Base-by-base conservation (phyloP, 345 rosid genomes). In the Murraya koenigii region DNA sequence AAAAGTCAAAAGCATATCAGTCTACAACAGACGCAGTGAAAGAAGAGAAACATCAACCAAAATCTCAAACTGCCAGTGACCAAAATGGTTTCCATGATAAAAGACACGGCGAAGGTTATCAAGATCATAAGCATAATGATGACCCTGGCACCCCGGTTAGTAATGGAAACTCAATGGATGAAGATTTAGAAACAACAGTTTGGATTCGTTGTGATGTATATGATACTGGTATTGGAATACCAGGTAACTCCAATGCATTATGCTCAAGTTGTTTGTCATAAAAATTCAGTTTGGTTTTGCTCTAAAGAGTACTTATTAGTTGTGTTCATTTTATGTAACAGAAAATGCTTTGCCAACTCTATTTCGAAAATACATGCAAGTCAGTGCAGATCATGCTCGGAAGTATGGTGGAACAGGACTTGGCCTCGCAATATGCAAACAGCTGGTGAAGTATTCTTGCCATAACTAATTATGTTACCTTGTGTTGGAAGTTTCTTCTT, bases 391-490 rank as follows among this genome's bases (percentile, higher is more conserved):
- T 89, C 95, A 92, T 85, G 95, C 98, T 23, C 90, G 97, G n/a
- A 94, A 94, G 78, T 96, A 96, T 75, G 97, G 99, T 26, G 98
- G 99, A 72, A 96, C 99, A 10, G 99, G 99, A 77, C 87, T 94
- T 30, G 98, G 99, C 72, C 97, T 96, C 8, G 98, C 97, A 73
- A 96, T 96, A 75, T 96, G 99, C 88, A 96, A 96, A 86, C 97
- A 96, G 77, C 86, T 96, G 94, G 99, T 96, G 69, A 83, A 77
- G 44, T 66, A 54, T 77, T 77, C 75, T 72, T 47, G 23, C 66
- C 64, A 11, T 28, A 36, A 41, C 54, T n/a, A 66, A 33, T 6
- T 52, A 10, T 36, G 33, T 64, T 33, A 11, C 65, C 66, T n/a
- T 32, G 47, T 13, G 47, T 10, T 74, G 30, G 63, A 36, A 52